Base-by-base conservation (phyloP, 73 alveolate species). In the Paramecium tetraurelia region DNA sequence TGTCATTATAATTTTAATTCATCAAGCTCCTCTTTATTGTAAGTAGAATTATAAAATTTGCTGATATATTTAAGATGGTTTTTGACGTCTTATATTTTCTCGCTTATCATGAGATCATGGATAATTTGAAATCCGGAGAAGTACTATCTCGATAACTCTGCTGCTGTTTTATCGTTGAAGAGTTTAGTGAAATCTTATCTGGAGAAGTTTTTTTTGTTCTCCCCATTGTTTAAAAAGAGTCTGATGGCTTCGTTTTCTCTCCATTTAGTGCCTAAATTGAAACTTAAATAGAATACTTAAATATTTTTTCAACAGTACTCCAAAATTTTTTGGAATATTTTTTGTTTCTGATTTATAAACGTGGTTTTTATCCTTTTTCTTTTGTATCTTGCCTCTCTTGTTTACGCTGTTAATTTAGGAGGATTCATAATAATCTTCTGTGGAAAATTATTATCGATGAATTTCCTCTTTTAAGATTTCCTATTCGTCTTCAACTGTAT, bases 291-390 rank as follows among this genome's bases (percentile, higher is more conserved):
- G 43, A 80, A 48, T 44, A 48, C 75, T 20, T 48, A 80, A 80
- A 44, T 44, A 80, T 24, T 80, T 80, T 80, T 80, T 80, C n/a
- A 80, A 41, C 16, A 80, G 24, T 11, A 80, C 90, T 9, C 90
- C 90, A 44, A 80, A 80, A 48, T 80, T 80, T 80, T 80, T 80
- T 20, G 90, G 90, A 24, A 80, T 80, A 21, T 80, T 80, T 35
- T 80, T 80, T 20, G 90, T 80, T 48, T 80, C 90, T 22, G 90
- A 80, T 48, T 80, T 80, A 44, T 80, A 80, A 46, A 72, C 22
- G 20, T 9, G 76, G 14, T 22, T 9, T 10, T 20, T n/a, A 21
- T 20, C 46, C 57, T 44, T 46, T 9, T n/a, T 80, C 57, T 80
- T 80, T 80, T 80, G 10, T 3, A 35, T 29, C 57, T 38, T 72